Percentiles rank a stretch among this genome's conserved stretches.
phyloP scores from a whole-genome alignment of 805 yeast genomes.

The Myxozyma neotropica region DNA sequence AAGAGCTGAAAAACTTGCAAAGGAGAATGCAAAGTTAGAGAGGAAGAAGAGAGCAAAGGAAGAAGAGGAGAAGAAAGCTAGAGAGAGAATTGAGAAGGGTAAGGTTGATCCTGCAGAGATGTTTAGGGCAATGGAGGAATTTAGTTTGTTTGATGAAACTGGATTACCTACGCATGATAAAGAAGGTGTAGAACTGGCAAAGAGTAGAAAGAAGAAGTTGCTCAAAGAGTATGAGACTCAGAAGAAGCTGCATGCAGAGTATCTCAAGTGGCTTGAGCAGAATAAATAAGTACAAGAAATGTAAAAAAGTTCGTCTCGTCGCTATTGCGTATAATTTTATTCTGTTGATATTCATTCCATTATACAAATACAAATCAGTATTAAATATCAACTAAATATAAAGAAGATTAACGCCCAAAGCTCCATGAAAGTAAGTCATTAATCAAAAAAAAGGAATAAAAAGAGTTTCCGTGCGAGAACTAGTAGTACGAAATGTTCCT shows the following conservation, averaged over 20 bases:
- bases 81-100: slow-evolving; percentile 72
- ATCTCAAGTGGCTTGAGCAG: slow-evolving; percentile 35
- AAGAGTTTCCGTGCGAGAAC: no score
- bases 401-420: not conserved
- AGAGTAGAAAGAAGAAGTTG: slow-evolving; percentile 83
- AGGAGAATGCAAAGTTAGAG: slow-evolving; percentile 58
- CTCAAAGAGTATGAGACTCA: slow-evolving; percentile 77
- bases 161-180: slow-evolving; percentile 80
- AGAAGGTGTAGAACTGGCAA: slow-evolving; percentile 80
- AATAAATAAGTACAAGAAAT: not conserved
- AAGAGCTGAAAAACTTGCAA: slow-evolving; percentile 60
- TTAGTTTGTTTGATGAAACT: slow-evolving; percentile 76
- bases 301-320: not conserved
- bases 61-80: slow-evolving; percentile 53
- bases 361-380: not conserved
- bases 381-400: not conserved
- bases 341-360: not conserved
- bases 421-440: not conserved
- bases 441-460: not conserved
- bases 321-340: not conserved
- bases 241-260: slow-evolving; percentile 77
- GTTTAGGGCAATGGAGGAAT: slow-evolving; percentile 62
- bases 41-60: slow-evolving; percentile 48
- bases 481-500: not conserved
- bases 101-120: slow-evolving; percentile 68